Evolutionary conservation across 495 filamentous ascomycete genomes (phyloP), one percentile per base, ranked within the genome.

Genomic region (Lentithecium fluviatile): DNA sequence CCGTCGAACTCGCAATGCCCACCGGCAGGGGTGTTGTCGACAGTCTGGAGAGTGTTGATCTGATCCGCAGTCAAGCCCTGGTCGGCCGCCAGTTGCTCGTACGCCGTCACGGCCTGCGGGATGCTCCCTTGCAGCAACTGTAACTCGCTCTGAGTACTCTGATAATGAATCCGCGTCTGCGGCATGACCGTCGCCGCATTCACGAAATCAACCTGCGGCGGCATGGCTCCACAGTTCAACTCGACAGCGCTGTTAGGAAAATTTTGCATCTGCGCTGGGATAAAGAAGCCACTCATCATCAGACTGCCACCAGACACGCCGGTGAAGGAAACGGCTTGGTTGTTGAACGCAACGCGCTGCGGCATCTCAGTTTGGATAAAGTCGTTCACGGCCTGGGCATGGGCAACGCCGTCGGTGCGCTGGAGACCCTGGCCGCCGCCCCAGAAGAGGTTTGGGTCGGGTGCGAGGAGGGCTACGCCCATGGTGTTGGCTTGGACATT

Each of bases 1-100:
- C 72, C 77, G 65, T 81, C 79, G 56, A 81, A 80, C 54, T 76
- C 78, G 67, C 79, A 81, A 68, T 80, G 79, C 0, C 79, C 78
- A 6, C 77, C 76, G 20, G 68, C 51, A 1, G 78, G 79, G 13
- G 71, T 71, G 62, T 80, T 79, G 48, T 81, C 76, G 2, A 79
- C 77, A 0, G 78, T 80, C 71, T 79, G 76, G 46, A 78, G 52
- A 6, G 70, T 67, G 24, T 74, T 75, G 62, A 79, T 72, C 56
- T 77, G 56, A 12, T 43, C 58, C 0, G 68, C 65, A 20, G 58
- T 59, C 43, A 81, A 45, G 0, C 79, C 79, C 19, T 66, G 69
- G 1, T 38, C 60, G 0, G 68, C 43, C 5, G 72, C 78, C 17
- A 78, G 46, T 43, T 70, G 60, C 67, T 79, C 76, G 64, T 76